Evolutionary conservation across 2,329 filamentous ascomycete genomes (phyloP).

Genomic region (Cladosporium sp.): DNA sequence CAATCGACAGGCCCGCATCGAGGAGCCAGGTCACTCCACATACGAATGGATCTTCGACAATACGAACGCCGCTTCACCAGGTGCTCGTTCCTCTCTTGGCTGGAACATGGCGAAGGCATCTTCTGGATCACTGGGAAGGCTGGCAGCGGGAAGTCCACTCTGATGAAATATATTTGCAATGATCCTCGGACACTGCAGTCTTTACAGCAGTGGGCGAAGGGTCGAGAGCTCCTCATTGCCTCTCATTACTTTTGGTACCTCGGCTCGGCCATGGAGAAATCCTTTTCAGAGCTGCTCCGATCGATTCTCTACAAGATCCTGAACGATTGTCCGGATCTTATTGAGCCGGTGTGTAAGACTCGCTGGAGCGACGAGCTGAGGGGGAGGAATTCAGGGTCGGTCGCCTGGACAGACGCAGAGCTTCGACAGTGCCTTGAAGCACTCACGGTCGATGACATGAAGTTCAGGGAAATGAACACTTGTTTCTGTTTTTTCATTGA

Average conservation of each 20-base stretch:
- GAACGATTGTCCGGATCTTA: neutral
- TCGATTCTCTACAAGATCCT: neutral
- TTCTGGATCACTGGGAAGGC: slow-evolving; percentile 8
- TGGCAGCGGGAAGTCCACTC: slow-evolving; percentile 3
- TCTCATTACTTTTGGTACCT: slow-evolving; percentile 1
- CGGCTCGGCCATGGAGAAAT: neutral
- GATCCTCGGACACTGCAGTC: neutral
- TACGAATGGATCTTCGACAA: neutral
- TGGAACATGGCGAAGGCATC: neutral
- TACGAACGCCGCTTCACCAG: neutral
- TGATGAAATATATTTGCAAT: slow-evolving; percentile 5
- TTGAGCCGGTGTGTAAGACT: neutral
- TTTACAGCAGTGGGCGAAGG: neutral
- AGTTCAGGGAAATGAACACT: neutral
- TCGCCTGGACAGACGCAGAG: neutral
- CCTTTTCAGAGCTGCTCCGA: neutral
- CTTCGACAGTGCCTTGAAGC: neutral
- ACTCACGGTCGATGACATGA: neutral
- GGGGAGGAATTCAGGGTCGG: neutral
- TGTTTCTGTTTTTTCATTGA: slow-evolving; percentile 3
- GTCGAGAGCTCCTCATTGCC: neutral
- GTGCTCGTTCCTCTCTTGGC: neutral
- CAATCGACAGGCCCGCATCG: neutral
- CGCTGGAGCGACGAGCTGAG: neutral
- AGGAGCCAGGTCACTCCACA: neutral